Evolutionary conservation across 306 rosid species (phyloP).

Genomic region (Psophocarpus tetragonolobus): DNA sequence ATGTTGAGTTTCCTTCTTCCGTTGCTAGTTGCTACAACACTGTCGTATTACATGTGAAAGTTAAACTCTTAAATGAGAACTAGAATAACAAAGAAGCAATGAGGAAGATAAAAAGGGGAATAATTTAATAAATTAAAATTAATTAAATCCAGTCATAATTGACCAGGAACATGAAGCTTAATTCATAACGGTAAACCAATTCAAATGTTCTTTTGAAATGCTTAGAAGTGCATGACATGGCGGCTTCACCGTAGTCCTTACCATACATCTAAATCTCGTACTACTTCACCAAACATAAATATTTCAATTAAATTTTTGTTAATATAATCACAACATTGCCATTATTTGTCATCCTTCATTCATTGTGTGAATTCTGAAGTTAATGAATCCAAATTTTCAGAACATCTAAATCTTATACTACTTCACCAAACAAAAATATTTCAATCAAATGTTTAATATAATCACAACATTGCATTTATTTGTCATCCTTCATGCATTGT

Average conservation of each 20-base stretch:
- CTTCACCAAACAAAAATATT: not conserved
- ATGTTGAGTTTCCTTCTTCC: conserved; percentile 3
- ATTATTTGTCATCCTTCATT: not conserved
- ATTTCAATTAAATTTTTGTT: too few relatives aligned
- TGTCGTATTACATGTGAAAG: not conserved
- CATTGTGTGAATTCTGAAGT: conserved; percentile 10
- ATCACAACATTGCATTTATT: not conserved
- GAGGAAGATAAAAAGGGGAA: not conserved
- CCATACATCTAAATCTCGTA: not conserved
- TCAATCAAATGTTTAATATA: too few relatives aligned
- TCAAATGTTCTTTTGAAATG: too few relatives aligned
- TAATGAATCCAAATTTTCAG: conserved; percentile 35
- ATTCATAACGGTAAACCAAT: too few relatives aligned
- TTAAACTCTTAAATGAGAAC: not conserved
- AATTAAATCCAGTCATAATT: too few relatives aligned
- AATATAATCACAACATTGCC: too few relatives aligned
- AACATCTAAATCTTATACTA: conserved; percentile 36
- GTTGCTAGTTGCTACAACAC: not conserved
- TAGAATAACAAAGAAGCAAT: not conserved
- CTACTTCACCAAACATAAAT: not conserved
- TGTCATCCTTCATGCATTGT: not conserved
- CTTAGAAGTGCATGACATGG: not conserved
- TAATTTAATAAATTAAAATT: not conserved
- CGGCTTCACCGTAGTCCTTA: not conserved
- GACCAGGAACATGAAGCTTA: not conserved